These are phyloP conservation scores for Nakaseomyces sp. DNA, from an alignment of 1,139 yeast genomes.

Conservation along the genomic window DNA sequence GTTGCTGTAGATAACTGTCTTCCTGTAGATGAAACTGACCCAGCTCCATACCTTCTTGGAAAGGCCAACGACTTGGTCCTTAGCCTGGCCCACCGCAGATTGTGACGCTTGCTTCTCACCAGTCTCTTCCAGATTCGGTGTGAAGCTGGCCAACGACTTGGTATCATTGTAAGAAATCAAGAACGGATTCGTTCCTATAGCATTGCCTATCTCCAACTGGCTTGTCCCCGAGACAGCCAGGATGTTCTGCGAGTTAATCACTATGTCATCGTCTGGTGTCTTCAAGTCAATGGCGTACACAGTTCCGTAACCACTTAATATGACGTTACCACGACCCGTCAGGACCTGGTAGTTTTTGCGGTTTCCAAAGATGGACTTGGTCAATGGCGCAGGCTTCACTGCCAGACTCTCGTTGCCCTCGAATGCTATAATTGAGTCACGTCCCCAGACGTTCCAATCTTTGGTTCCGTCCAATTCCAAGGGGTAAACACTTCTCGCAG, in stretches of 20 bases:
- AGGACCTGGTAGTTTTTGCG: slow-evolving; percentile 17
- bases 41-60: slow-evolving; percentile 1
- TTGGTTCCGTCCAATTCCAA: slow-evolving; percentile 25
- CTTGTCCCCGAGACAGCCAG: slow-evolving; percentile 27
- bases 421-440: slow-evolving; percentile 24
- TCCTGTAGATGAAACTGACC: background rate
- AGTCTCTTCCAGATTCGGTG: slow-evolving; percentile 5
- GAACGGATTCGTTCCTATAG: slow-evolving; percentile 11
- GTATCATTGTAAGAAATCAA: background rate
- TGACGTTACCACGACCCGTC: slow-evolving; percentile 29
- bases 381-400: slow-evolving; percentile 14
- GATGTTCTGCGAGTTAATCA: slow-evolving; percentile 26
- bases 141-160: background rate
- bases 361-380: slow-evolving; percentile 10
- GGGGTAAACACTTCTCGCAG: slow-evolving; percentile 21
- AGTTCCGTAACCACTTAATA: slow-evolving; percentile 29
- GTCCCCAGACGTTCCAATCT: slow-evolving; percentile 31
- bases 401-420: slow-evolving; percentile 28
- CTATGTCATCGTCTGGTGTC: slow-evolving; percentile 21
- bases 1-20: slow-evolving; percentile 1
- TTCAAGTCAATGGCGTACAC: slow-evolving; percentile 25
- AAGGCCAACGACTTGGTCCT: background rate
- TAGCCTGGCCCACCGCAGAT: background rate
- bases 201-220: slow-evolving; percentile 20
- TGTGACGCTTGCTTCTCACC: background rate